Evolutionary conservation across 495 filamentous ascomycete species (phyloP).

Genomic region (Aspergillus cavernicola): DNA sequence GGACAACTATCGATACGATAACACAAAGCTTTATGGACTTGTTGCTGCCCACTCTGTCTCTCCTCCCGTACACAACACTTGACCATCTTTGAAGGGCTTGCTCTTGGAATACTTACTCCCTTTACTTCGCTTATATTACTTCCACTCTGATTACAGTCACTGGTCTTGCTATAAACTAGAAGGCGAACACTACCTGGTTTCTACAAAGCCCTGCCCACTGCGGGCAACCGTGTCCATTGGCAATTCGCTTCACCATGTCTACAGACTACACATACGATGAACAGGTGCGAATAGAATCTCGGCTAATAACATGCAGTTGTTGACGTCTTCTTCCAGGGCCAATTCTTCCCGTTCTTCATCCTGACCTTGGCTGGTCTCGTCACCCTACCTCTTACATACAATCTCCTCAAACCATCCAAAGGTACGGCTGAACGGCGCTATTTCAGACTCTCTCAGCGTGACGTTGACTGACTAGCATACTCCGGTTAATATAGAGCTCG

Average conservation of each 20-base stretch:
- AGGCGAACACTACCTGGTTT: constrained; percentile 2
- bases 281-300: constrained; percentile 60
- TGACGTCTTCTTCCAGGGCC: constrained; percentile 53
- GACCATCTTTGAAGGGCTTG: not conserved
- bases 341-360: constrained; percentile 99
- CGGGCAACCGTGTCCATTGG: constrained; percentile 41
- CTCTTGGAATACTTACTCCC: not conserved
- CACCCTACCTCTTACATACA: constrained; percentile 88
- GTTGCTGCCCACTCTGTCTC: constrained; percentile 23
- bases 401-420: constrained; percentile 72
- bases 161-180: not conserved
- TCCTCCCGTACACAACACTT: constrained; percentile 16
- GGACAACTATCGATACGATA: constrained; percentile 25
- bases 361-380: constrained; percentile 83
- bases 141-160: not conserved
- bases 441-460: not conserved
- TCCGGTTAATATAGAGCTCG: constrained; percentile 46
- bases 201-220: constrained; percentile 17
- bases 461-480: not conserved
- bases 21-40: constrained; percentile 9
- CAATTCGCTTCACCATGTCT: constrained; percentile 64
- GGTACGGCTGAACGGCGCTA: constrained; percentile 37
- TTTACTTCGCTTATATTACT: not conserved
- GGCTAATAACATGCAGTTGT: constrained; percentile 4
- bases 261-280: constrained; percentile 98